Evolutionary conservation across 2,329 filamentous ascomycete genomes (phyloP), one percentile per base, ranked within the genome.

Genomic region (Fusarium denticulatum): DNA sequence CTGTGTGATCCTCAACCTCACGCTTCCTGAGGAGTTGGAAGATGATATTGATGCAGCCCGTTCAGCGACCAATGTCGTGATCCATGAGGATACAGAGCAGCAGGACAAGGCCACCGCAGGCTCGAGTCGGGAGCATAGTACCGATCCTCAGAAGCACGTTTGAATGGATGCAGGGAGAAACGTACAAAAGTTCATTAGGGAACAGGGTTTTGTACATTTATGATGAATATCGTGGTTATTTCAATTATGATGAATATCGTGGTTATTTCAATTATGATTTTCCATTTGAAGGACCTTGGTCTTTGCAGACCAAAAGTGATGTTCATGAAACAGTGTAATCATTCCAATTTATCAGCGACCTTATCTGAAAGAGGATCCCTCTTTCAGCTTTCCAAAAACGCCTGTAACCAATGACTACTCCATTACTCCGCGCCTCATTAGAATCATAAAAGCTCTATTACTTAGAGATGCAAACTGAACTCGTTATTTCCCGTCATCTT

Each of bases 21-120:
- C 89, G 0, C 83, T 97, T 22, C 89, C 91, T 0, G 91, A 94
- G 77, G 94, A 97, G 82, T 83, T 92, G n/a, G 93, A 94, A 76
- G 92, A 93, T 15, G 77, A 78, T 10, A 76, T 82, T 26, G 79
- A 81, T 22, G 77, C 68, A 10, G 67, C 40, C 10, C 70, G 62
- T 53, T 78, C 77, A 4, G 62, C 60, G 14, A 74, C 72, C 28
- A 67, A 76, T 16, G 36, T 77, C 11, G 46, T 62, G 12, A 42
- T 76, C 22, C 63, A 76, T 14, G 62, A 71, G 13, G 60, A 73
- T 16, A 37, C 65, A 24, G 42, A 53, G 24, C 34, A 55, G 10
- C 55, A 62, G 28, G 57, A 56, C 13, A 68, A 73, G 28, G 58
- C 71, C n/a, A 57, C 42, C 15, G 53, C 65, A 3, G 67, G 58